Evolutionary conservation across 2,329 filamentous ascomycete genomes (phyloP).

Genomic region (Penicillium brevicompactum): DNA sequence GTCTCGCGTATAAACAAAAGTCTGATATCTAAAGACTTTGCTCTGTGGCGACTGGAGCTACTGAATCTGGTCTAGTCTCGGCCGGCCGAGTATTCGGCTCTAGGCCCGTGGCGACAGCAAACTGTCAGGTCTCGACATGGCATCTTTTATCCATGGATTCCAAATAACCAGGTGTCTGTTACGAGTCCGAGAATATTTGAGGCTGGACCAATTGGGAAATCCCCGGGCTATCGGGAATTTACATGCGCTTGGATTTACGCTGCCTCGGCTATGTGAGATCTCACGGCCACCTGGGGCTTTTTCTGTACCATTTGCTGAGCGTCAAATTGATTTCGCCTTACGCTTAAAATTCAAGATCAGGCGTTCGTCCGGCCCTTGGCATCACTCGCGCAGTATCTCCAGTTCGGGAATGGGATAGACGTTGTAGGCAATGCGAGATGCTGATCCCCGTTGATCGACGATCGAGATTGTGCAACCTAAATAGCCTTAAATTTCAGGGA

Average conservation of each 20-base stretch:
- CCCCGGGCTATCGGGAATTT: too few relatives aligned
- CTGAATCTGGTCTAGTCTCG: conserved; percentile 10
- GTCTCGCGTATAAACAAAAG: not conserved
- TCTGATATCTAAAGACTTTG: not conserved
- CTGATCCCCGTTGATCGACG: not conserved
- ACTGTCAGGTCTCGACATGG: not conserved
- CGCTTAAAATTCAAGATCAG: not conserved
- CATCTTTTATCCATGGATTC: not conserved
- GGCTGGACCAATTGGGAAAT: too few relatives aligned
- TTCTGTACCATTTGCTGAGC: too few relatives aligned
- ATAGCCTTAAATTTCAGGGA: not conserved
- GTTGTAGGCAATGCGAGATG: not conserved
- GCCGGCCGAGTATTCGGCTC: conserved; percentile 7
- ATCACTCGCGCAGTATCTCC: not conserved
- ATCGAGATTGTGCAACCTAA: not conserved
- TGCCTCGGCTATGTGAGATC: too few relatives aligned
- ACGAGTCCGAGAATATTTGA: too few relatives aligned
- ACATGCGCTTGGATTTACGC: too few relatives aligned
- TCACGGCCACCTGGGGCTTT: too few relatives aligned
- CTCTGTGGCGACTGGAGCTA: conserved; percentile 2
- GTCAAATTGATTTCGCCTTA: too few relatives aligned
- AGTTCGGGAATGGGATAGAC: not conserved
- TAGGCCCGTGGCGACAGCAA: conserved; percentile 1
- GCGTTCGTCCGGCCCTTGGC: not conserved
- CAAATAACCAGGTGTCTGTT: too few relatives aligned